Base-by-base conservation (phyloP, 331 rosid genomes). In the Malus hybrid region DNA sequence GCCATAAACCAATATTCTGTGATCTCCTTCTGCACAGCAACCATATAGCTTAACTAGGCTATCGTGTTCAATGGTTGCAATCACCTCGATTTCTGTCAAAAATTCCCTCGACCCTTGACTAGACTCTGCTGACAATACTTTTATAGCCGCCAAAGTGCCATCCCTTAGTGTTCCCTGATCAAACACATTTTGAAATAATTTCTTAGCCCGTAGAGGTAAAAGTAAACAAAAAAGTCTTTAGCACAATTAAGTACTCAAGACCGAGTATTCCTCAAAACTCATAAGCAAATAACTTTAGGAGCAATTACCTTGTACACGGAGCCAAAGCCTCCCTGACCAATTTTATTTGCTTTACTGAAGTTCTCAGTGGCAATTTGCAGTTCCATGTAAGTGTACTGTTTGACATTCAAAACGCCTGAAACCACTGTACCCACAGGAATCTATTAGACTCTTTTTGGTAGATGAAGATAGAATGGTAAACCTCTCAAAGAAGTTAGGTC, bases 281-380 rank as follows among this genome's bases (percentile, higher is more conserved):
- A 29, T 13, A 11, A 80, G 34, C 44, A 65, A 75, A 70, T 39
- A 46, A 55, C 71, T 46, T 36, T 73, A 67, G 11, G 33, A 42
- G 68, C 14, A 62, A 67, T 74, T 73, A 93, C 98, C 98, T 90
- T 90, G 86, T 89, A 90, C 77, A 93, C 98, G 5, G 87, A 83
- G 76, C 98, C 98, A 81, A 93, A 93, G 76, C 97, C 97, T 68
- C 97, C 97, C 75, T 88, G 83, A 59, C 96, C 97, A 75, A 91
- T 86, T 83, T 85, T 89, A 74, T 86, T 88, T 55, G 65, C 84
- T 6, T 42, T 42, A 70, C 87, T 79, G 76, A 91, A 91, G 81
- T 80, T 82, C 57, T 81, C 75, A 0, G 97, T 83, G 71, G 93
- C 96, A 44, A 56, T 78, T 74, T n/a, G 85, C 81, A 93, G 73